Evolutionary conservation across 2,329 filamentous ascomycete genomes (phyloP), one percentile per base, ranked within the genome.

Genomic region (Talaromyces sp.): DNA sequence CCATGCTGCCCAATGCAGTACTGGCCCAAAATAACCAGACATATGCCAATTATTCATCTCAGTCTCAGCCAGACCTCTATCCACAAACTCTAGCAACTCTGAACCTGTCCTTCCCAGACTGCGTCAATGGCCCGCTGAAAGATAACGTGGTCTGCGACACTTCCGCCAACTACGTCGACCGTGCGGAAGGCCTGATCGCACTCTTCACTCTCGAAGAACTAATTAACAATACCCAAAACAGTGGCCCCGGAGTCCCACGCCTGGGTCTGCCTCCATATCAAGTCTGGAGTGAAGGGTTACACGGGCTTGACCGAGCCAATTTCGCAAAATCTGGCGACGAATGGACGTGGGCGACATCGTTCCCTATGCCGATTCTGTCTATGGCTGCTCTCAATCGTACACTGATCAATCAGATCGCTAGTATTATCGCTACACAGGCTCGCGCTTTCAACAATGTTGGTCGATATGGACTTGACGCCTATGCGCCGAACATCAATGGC

Each of bases 401-500:
- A 0, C 73, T 90, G 35, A 83, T 90, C 65, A 71, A 80, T 21
- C 75, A 80, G 5, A 82, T 90, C 2, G 87, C 82, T 1, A 77
- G 72, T 1, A 80, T 85, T 3, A 71, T 78, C 35, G 77, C 77
- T 5, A 88, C 82, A 0, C 87, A 90, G 69, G 85, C 84, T 0
- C 79, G 88, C 42, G 86, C 87, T 0, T 90, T 88, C 70, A 86
- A 79, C 68, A 90, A 90, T 67, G 80, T 72, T 7, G 84, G 83
- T 3, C 76, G 80, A 12, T 82, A 67, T 50, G 71, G 73, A 1
- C 61, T 75, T 7, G 70, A 74, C 50, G 69, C 68, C 12, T 75
- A 73, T 58, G 86, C 87, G 0, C 87, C 87, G 0, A 88, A 89
- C 68, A 86, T 89, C 71, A 89, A 88, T 67, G 81, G 84, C 0